Conservation (phyloP, 352 stramenopile species). For the Aphanomyces invadans region DNA sequence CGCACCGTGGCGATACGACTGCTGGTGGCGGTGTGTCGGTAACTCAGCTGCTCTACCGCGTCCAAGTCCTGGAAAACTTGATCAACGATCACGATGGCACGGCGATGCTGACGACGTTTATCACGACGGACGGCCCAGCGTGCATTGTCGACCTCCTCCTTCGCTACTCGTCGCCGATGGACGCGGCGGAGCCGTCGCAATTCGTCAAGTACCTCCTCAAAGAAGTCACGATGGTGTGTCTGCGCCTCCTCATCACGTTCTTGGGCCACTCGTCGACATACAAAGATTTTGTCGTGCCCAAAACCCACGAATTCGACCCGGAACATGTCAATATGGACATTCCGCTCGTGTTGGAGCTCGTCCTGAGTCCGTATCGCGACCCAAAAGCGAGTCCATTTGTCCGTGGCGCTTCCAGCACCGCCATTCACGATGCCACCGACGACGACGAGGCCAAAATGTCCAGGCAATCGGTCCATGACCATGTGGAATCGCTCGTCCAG, state of each 20-base stretch:
- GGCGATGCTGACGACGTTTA: conserved; percentile 4
- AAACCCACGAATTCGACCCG: conserved; percentile 7
- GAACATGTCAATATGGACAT: conserved; percentile 13
- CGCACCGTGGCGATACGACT: not conserved
- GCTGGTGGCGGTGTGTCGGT: too few relatives aligned
- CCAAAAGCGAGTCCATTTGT: not conserved
- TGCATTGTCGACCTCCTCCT: conserved; percentile 14
- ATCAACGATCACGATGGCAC: not conserved
- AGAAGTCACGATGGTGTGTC: not conserved
- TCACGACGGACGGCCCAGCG: conserved; percentile 5
- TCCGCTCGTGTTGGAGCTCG: not conserved
- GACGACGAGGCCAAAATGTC: too few relatives aligned
- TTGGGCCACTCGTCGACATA: not conserved
- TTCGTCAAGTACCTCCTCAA: conserved; percentile 12
- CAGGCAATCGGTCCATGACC: not conserved
- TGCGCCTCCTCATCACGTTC: conserved; percentile 4
- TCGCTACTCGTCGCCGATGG: not conserved
- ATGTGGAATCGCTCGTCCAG: not conserved
- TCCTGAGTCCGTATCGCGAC: not conserved
- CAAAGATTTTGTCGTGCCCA: not conserved
- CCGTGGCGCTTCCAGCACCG: too few relatives aligned
- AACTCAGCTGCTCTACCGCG: conserved; percentile 19
- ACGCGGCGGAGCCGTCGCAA: not conserved
- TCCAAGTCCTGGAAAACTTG: conserved; percentile 22
- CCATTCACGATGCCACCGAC: too few relatives aligned